A percentile compares a stretch with the other conserved stretches of the same genome.
These are phyloP conservation scores for Babesia bovis DNA, from an alignment of 169 alveolate species.

Conservation along the genomic window DNA sequence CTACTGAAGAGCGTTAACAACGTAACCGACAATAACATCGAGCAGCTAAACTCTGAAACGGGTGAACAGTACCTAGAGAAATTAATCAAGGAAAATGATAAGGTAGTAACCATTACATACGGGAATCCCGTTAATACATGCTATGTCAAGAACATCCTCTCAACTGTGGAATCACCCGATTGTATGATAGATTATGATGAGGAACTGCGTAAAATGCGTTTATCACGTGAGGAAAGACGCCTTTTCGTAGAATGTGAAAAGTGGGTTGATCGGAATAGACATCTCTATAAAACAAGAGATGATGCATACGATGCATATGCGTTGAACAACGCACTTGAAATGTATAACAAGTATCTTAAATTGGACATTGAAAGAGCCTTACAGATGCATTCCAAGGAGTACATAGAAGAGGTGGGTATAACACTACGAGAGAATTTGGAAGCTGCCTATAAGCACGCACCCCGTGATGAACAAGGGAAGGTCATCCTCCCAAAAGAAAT, in stretches of 20 bases:
- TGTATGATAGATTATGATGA: constrained; percentile 17
- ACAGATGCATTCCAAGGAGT: neutral
- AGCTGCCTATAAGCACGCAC: constrained; percentile 42
- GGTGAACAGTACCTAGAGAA: too few relatives aligned
- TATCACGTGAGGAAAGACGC: constrained; percentile 26
- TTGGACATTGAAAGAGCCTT: neutral
- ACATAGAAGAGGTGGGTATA: constrained; percentile 17
- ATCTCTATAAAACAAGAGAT: constrained; percentile 15
- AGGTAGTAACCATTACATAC: constrained; percentile 24
- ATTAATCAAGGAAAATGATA: constrained; percentile 1
- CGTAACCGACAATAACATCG: neutral
- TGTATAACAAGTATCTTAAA: constrained; percentile 28
- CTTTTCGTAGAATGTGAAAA: constrained; percentile 50
- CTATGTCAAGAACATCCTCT: constrained; percentile 29
- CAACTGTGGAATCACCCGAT: constrained; percentile 41
- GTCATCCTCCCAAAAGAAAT: constrained; percentile 19
- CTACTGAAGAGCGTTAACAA: constrained; percentile 4
- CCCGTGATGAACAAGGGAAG: constrained; percentile 20
- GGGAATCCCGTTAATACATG: constrained; percentile 41
- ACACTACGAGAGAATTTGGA: constrained; percentile 13
- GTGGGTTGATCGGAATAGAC: constrained; percentile 41
- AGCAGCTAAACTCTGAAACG: neutral
- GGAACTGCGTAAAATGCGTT: neutral
- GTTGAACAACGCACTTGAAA: constrained; percentile 52
- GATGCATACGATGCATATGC: constrained; percentile 52